Percentiles rank a stretch among this genome's conserved stretches.
These are phyloP conservation scores for Kwoniella pini DNA, from an alignment of 768 basidiomycete species.

Conservation along the genomic window DNA sequence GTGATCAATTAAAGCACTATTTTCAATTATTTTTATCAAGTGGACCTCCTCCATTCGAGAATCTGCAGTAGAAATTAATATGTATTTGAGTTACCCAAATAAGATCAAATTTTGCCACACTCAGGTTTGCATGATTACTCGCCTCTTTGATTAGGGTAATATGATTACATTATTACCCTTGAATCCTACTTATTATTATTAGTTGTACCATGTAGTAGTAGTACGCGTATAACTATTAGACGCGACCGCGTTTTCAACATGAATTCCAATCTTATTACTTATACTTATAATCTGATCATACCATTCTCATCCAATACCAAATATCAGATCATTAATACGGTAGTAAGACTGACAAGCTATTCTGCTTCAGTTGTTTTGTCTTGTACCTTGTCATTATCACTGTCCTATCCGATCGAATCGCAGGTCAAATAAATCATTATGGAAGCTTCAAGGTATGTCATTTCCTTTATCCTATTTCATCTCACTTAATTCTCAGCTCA, in stretches of 20 bases:
- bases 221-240: neutral
- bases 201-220: neutral
- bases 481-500: neutral
- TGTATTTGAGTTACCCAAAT: neutral
- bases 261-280: too few relatives aligned
- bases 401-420: neutral
- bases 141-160: neutral
- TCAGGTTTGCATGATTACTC: neutral
- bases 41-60: conserved; percentile 24
- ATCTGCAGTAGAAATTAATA: conserved; percentile 5
- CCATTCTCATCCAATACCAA: too few relatives aligned
- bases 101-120: conserved; percentile 6
- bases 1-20: neutral
- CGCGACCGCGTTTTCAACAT: conserved; percentile 9
- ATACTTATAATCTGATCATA: too few relatives aligned
- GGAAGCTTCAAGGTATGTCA: conserved; percentile 18
- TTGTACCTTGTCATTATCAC: neutral
- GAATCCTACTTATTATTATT: neutral
- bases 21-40: neutral
- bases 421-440: neutral
- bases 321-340: too few relatives aligned
- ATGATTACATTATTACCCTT: neutral
- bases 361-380: too few relatives aligned
- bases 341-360: too few relatives aligned
- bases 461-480: neutral